Base-by-base conservation (phyloP, 495 filamentous ascomycete species). In the Hypoxylon crocopeplum region DNA sequence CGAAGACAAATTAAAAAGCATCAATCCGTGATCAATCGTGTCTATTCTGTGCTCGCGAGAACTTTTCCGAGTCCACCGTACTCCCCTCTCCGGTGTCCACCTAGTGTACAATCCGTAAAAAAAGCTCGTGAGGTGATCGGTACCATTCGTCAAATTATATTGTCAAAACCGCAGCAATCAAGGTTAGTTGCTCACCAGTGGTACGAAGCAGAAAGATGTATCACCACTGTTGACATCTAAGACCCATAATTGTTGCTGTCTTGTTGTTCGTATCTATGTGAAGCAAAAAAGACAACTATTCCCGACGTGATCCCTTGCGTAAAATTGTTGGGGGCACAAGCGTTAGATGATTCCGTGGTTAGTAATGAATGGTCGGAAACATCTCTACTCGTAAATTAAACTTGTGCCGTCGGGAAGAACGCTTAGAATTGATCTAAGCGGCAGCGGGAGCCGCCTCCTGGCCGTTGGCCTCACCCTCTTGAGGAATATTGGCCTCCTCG, bases 401-500 rank as follows among this genome's bases (percentile, higher is more conserved):
- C 33, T 19, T 37, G 56, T 54, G 54, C 59, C 56, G 30, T 64
- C 52, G 52, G 53, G 37, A 29, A 39, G 27, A 36, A 27, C 56
- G 37, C 39, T 55, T 40, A 53, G 42, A 29, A 6, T 3, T 7
- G 10, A 56, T 54, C 57, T 69, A 72, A 49, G 67, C 69, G 16
- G 50, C 38, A 42, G 55, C 61, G 29, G 63, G 63, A 57, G 73
- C 72, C 25, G 69, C 74, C 66, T 71, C 70, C 50, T 81, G 73
- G 25, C 72, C 74, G 62, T 78, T 75, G 59, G 78, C 69, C 62
- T 75, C 77, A 36, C 60, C 77, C 69, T 85, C 82, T 42, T 70
- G 68, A 41, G 72, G 73, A 32, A 70, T 74, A 53, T 77, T 75
- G 45, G 82, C 78, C 72, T 91, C 87, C 62, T 94, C 88, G 52